These are phyloP conservation scores for Stereocaulon alpinum DNA, from an alignment of 495 filamentous ascomycete species.

Conservation along the genomic window DNA sequence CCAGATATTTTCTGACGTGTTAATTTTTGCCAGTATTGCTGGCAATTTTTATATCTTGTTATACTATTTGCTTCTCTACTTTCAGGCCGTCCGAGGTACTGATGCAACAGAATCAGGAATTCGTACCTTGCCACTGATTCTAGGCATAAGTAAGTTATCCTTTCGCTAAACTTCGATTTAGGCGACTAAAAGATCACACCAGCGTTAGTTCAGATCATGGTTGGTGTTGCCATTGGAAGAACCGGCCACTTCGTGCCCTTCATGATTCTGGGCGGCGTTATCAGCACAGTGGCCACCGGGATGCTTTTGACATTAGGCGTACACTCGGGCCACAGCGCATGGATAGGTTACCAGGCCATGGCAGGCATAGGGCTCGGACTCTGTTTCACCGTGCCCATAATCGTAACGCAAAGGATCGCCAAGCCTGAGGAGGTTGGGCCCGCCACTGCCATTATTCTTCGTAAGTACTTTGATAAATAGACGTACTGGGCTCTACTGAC, in stretches of 20 bases:
- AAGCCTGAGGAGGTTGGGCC: conserved; percentile 49
- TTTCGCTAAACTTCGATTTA: no score
- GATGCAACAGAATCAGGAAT: conserved; percentile 40
- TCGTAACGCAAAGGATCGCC: conserved; percentile 21
- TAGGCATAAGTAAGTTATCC: background rate
- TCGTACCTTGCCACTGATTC: conserved; percentile 36
- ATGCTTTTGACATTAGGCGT: conserved; percentile 42
- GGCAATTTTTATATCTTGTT: conserved; percentile 36
- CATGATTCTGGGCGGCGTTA: conserved; percentile 1
- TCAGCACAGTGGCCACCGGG: conserved; percentile 28
- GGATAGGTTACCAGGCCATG: conserved; percentile 53
- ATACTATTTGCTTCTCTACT: conserved; percentile 53
- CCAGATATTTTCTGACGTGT: background rate
- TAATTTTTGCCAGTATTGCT: conserved; percentile 18
- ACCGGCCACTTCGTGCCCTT: conserved; percentile 15
- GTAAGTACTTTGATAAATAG: background rate
- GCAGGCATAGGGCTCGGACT: conserved; percentile 27
- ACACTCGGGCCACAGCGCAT: conserved; percentile 36
- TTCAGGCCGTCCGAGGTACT: conserved; percentile 39
- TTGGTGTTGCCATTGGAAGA: conserved; percentile 30
- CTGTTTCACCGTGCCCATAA: conserved; percentile 24
- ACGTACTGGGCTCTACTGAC: background rate
- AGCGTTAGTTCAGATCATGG: conserved; percentile 23
- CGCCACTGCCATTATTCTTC: conserved; percentile 26
- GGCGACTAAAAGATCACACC: no score